phyloP scores from a whole-genome alignment of 2,329 filamentous ascomycete genomes.

The Chaetomium strumarium region DNA sequence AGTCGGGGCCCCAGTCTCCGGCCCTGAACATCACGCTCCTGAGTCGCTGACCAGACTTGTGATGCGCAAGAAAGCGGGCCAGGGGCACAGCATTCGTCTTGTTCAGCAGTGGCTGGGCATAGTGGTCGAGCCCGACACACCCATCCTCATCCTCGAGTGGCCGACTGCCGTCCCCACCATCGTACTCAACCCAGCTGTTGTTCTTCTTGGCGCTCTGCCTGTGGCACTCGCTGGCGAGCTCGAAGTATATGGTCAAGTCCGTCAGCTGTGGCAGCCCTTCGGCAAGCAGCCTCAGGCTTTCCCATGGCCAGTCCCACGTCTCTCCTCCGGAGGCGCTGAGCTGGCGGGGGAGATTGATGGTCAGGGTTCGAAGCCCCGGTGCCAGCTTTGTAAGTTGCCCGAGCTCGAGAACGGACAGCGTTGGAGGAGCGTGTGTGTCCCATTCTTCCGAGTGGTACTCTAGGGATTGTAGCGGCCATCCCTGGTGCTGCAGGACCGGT shows the following conservation, averaged over 20 bases:
- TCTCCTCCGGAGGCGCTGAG: no score
- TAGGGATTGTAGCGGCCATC: neutral
- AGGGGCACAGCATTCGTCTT: neutral
- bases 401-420: neutral
- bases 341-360: neutral
- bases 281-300: neutral
- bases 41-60: neutral
- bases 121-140: neutral
- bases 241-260: slow-evolving; percentile 10
- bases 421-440: neutral
- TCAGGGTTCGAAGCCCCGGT: neutral
- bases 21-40: neutral
- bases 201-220: neutral
- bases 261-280: neutral
- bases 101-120: slow-evolving; percentile 1
- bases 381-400: neutral
- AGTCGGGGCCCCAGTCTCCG: neutral
- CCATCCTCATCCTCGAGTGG: no score
- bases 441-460: neutral
- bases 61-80: neutral
- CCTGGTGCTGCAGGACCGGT: neutral
- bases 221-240: slow-evolving; percentile 3
- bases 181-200: no score
- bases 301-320: slow-evolving; percentile 4
- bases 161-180: no score